These are phyloP conservation scores for Geosiphon pyriformis DNA, from an alignment of 192 early-diverging fungal species.

Conservation along the genomic window DNA sequence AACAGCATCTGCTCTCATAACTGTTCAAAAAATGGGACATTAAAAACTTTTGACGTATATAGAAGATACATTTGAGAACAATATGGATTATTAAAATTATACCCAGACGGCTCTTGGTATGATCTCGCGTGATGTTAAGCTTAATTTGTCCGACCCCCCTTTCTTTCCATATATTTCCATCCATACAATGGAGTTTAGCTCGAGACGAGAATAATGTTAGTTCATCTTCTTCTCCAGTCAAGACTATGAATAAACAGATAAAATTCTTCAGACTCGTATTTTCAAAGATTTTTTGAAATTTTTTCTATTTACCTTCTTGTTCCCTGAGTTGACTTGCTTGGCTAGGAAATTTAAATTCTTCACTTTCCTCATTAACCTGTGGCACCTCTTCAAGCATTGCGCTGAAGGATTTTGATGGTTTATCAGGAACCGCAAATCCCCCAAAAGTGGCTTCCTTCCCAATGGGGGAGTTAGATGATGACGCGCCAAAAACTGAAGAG, in stretches of 20 bases:
- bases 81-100: too few species aligned
- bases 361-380: slow-evolving; percentile 5
- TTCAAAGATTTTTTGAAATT: too few species aligned
- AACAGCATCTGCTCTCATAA: slow-evolving; percentile 44
- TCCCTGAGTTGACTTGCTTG: background rate
- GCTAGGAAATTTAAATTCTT: background rate
- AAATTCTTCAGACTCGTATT: background rate
- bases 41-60: too few species aligned
- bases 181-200: slow-evolving; percentile 37
- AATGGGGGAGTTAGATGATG: background rate
- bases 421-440: background rate
- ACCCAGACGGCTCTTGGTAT: slow-evolving; percentile 12
- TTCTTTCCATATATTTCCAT: slow-evolving; percentile 32
- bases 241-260: slow-evolving; percentile 20
- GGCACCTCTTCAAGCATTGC: background rate
- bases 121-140: slow-evolving; percentile 26
- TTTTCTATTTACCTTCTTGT: slow-evolving; percentile 10
- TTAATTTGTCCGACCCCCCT: slow-evolving; percentile 37
- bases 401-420: background rate
- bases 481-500: background rate
- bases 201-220: slow-evolving; percentile 29
- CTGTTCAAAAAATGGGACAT: slow-evolving; percentile 22
- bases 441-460: background rate
- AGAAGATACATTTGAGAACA: too few species aligned
- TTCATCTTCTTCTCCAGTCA: slow-evolving; percentile 42